Evolutionary conservation across 371 early-diverging fungal genomes (phyloP), one percentile per base, ranked within the genome.

Genomic region (Mucor plumbeus): DNA sequence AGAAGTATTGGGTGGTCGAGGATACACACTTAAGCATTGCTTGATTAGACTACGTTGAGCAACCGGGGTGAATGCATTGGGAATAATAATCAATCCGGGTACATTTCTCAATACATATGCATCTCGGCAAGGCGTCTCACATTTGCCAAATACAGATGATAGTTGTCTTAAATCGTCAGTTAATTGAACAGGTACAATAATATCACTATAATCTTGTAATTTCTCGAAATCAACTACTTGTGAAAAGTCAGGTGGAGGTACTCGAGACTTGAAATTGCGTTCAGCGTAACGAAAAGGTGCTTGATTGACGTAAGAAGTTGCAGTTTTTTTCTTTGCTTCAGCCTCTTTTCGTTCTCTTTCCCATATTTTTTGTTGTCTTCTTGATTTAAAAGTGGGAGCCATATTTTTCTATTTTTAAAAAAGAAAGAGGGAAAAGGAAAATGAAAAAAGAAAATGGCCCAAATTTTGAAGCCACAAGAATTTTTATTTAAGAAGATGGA

Each of bases 271-370:
- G 77, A 87, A 92, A 54, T 77, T 75, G 21, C 93, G 87, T 65
- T 95, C 95, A 21, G 81, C 87, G 55, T 85, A 79, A 11, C 95
- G 90, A 75, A 95, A 94, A 4, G 93, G 87, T 7, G 93, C 88
- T 47, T 91, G 89, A 61, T 88, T 87, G 7, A 82, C 77, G 61
- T 84, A 81, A 0, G 75, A 62, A 26, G 61, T 62, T 15, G 62
- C 14, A 21, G 71, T 70, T 38, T 72, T 70, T 47, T 76, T 73
- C 11, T 59, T 72, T 43, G 67, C 60, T 41, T 75, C 73, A 5
- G 53, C 65, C 44, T 77, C 68, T 41, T 68, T 65, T 62, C 72
- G 59, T 44, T 78, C 73, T 59, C 67, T 62, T 26, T 74, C 76
- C 67, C 68, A 70, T 31, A 82, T 77, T 63, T 82, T 79, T 61